phyloP scores from a whole-genome alignment of 2,329 filamentous ascomycete genomes.

The Neodidymelliopsis sp. region DNA sequence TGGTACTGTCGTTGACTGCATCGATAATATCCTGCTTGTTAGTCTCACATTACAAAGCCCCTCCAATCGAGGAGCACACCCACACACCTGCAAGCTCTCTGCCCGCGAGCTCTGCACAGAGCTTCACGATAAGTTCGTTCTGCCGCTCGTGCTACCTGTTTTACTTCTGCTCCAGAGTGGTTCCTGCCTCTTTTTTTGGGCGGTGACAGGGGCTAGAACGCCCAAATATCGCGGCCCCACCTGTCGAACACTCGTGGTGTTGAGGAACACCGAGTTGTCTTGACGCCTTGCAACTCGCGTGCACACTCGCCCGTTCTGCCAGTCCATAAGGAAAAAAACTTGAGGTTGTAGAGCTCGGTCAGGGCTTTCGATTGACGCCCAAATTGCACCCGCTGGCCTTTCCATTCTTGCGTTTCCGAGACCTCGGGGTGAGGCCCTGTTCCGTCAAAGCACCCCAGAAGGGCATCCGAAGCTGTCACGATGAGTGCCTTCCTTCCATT shows the following conservation, averaged over 20 bases:
- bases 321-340: not conserved
- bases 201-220: slow-evolving; percentile 23
- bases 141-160: not conserved
- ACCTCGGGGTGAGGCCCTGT: slow-evolving; percentile 3
- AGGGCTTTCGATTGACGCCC: slow-evolving; percentile 26
- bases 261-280: slow-evolving; percentile 23
- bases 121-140: slow-evolving; percentile 7
- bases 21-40: too few species aligned
- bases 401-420: slow-evolving; percentile 8
- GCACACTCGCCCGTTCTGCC: slow-evolving; percentile 22
- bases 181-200: slow-evolving; percentile 15
- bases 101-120: too few species aligned
- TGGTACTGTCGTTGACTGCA: too few species aligned
- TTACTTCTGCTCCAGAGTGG: not conserved
- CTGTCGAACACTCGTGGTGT: slow-evolving; percentile 10
- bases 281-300: slow-evolving; percentile 24
- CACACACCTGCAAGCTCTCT: not conserved
- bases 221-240: slow-evolving; percentile 10
- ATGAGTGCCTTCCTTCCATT: slow-evolving; percentile 6
- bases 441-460: not conserved
- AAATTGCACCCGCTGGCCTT: slow-evolving; percentile 1
- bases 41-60: too few species aligned
- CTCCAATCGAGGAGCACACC: too few species aligned
- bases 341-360: slow-evolving; percentile 30
- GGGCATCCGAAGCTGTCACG: not conserved